Evolutionary conservation across 31 red algal species (phyloP), one percentile per base, ranked within the genome.

Genomic region (Asparagopsis taxiformis): DNA sequence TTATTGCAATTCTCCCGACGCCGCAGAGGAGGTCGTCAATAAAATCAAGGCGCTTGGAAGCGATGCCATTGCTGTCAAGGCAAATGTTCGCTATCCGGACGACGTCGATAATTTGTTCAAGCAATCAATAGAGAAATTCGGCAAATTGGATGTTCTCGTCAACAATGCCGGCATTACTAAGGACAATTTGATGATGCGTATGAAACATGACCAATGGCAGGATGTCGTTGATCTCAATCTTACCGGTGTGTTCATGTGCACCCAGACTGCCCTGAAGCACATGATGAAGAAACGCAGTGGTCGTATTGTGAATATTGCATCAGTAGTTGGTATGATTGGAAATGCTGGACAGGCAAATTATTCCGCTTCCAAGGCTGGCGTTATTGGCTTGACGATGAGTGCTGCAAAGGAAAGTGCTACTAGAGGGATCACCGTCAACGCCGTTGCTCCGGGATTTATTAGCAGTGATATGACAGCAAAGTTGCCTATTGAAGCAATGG

Each of bases 301-400:
- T 1, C 63, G 89, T 22, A 99, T 99, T 59, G 60, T 99, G 20
- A 99, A 99, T 85, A 99, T 99, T 26, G 62, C 84, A 50, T 91
- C 84, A 15, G 73, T 99, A 28, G 89, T 96, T 9, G 97, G 97
- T 25, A 58, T 93, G 31, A 82, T 96, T 55, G 97, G 97, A 41
- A 99, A 99, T 59, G 53, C 93, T 46, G 97, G 97, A 1, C 97
- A 99, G 85, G 93, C 63, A 7, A 99, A 99, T 64, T 99, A 99
- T 90, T 89, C 79, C 29, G 84, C 97, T 10, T 68, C 97, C 3
- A 99, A 99, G 69, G 92, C 84, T 11, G 97, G 97, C 4, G 89
- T 99, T 19, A 90, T 99, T 44, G 91, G 92, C 3, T 59, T 99
- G 29, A 93, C 97, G 15, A 93, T 81, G 71, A 59, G 74, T 32